Evolutionary conservation across 768 basidiomycete genomes (phyloP).

Genomic region (Mycena rebaudengoi): DNA sequence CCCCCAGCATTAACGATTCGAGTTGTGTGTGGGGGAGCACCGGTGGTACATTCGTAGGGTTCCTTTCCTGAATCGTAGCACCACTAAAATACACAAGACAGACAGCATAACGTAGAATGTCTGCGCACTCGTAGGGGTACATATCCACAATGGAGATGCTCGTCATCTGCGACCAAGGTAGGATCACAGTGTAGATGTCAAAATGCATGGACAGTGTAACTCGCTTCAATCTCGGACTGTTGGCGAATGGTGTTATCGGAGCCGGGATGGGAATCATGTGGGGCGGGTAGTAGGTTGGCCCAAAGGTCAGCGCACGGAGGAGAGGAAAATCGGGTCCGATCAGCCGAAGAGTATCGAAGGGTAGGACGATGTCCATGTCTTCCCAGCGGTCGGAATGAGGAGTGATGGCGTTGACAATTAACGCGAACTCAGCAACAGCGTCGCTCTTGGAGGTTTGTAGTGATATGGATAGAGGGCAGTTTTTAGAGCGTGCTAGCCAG

Average conservation of each 20-base stretch:
- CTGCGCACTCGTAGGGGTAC: background rate
- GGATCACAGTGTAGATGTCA: background rate
- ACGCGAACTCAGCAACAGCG: background rate
- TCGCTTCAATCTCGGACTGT: background rate
- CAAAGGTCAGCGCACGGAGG: background rate
- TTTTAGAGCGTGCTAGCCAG: conserved; percentile 2
- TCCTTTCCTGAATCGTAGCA: no score
- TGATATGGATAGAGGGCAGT: background rate
- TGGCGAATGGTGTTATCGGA: background rate
- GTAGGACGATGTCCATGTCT: background rate
- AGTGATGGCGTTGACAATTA: background rate
- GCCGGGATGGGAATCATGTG: no score
- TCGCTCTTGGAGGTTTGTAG: background rate
- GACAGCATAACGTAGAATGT: background rate
- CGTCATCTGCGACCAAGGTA: conserved; percentile 12
- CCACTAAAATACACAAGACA: background rate
- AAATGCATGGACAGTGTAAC: background rate
- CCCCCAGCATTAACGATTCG: no score
- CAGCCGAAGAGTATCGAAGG: background rate
- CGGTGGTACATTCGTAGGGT: no score
- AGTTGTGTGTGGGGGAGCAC: no score
- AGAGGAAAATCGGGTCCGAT: conserved; percentile 15
- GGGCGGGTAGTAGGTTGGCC: background rate
- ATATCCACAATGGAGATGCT: background rate
- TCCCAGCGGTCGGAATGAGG: conserved; percentile 7